Conservation (phyloP, 108 stramenopile genomes). For the Discostella pseudostelligera region DNA sequence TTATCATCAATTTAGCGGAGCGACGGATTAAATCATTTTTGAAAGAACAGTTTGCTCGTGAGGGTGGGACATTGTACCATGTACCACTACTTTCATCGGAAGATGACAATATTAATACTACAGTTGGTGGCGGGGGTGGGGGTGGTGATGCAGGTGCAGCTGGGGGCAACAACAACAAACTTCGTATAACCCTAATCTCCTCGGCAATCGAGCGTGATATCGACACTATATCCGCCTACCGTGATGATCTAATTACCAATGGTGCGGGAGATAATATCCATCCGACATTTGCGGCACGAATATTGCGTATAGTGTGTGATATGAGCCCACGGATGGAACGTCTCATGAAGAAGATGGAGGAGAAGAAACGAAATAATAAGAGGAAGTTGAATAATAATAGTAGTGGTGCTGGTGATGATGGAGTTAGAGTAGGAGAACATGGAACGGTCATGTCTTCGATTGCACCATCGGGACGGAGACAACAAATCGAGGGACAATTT, state of each 20-base stretch:
- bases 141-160: too few relatives aligned
- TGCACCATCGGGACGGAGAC: constrained; percentile 34
- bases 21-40: constrained; percentile 50
- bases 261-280: constrained; percentile 71
- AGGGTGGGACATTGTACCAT: constrained; percentile 18
- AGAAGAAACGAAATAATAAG: constrained; percentile 39
- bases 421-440: not conserved
- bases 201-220: constrained; percentile 29
- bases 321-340: constrained; percentile 71
- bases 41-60: constrained; percentile 19
- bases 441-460: constrained; percentile 39
- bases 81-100: not conserved
- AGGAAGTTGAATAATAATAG: constrained; percentile 6
- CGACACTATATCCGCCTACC: constrained; percentile 43
- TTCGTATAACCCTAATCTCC: constrained; percentile 23
- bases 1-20: constrained; percentile 90
- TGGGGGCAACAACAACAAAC: too few relatives aligned
- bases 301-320: constrained; percentile 59
- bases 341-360: constrained; percentile 42
- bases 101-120: not conserved
- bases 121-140: constrained; percentile 9
- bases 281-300: constrained; percentile 52
- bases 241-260: constrained; percentile 52
- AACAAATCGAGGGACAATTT: constrained; percentile 60
- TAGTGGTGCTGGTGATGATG: constrained; percentile 4